Percentiles rank a stretch among this genome's conserved stretches.
Conservation (phyloP, 2,329 filamentous ascomycete genomes). For the Sphaceloma murrayae region DNA sequence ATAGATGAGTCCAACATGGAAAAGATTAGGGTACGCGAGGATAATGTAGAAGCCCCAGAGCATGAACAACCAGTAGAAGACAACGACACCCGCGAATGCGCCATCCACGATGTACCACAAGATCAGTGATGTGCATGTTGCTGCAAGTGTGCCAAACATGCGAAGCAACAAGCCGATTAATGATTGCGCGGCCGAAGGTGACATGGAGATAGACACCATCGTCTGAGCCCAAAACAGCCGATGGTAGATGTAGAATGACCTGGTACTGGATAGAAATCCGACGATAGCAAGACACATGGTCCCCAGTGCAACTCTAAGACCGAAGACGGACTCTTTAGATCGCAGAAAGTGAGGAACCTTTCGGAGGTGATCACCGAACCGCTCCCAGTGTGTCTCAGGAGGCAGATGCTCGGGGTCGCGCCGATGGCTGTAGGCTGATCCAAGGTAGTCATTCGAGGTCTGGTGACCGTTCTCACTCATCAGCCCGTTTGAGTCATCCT, state of each 20-base stretch:
- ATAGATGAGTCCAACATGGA: conserved; percentile 54
- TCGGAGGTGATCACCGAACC: conserved; percentile 52
- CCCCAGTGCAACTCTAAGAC: conserved; percentile 60
- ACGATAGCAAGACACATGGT: conserved; percentile 64
- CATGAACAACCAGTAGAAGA: conserved; percentile 59
- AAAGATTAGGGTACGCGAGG: conserved; percentile 55
- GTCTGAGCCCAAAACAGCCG: conserved; percentile 70
- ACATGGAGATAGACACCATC: conserved; percentile 61
- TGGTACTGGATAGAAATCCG: conserved; percentile 53
- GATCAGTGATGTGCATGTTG: conserved; percentile 53
- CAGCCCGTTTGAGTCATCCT: conserved; percentile 42
- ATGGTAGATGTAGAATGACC: conserved; percentile 59
- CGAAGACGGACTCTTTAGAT: conserved; percentile 58
- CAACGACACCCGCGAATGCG: conserved; percentile 53
- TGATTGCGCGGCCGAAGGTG: conserved; percentile 57
- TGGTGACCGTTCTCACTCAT: conserved; percentile 45
- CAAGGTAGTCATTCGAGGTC: conserved; percentile 50
- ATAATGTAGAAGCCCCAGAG: conserved; percentile 58
- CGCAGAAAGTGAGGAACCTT: conserved; percentile 50
- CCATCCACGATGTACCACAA: conserved; percentile 65
- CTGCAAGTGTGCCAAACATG: conserved; percentile 54
- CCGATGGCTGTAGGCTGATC: conserved; percentile 52
- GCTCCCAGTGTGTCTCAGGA: conserved; percentile 51
- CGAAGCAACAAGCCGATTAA: conserved; percentile 61
- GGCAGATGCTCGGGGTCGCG: conserved; percentile 69